Evolutionary conservation across 495 filamentous ascomycete genomes (phyloP).

Genomic region (Tuber magnatum): DNA sequence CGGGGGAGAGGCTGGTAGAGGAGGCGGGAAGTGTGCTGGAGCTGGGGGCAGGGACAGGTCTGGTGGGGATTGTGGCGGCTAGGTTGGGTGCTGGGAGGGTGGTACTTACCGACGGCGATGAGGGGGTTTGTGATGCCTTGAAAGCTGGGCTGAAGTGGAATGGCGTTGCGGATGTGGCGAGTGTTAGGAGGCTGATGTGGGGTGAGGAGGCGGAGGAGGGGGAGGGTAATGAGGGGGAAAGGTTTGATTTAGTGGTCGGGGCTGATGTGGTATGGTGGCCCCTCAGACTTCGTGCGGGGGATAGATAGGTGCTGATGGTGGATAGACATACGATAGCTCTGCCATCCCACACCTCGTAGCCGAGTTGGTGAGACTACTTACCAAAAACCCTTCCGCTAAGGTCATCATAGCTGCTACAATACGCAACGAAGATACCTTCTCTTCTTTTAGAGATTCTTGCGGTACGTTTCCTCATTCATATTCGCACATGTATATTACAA

Average conservation of each 20-base stretch:
- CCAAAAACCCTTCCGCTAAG: slow-evolving; percentile 45
- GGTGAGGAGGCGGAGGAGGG: slow-evolving; percentile 14
- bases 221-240: slow-evolving; percentile 9
- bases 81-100: slow-evolving; percentile 59
- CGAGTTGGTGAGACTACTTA: slow-evolving; percentile 53
- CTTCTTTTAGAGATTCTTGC: slow-evolving; percentile 52
- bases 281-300: slow-evolving; percentile 7
- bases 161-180: slow-evolving; percentile 31
- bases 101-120: slow-evolving; percentile 74
- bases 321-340: slow-evolving; percentile 59
- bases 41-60: slow-evolving; percentile 80
- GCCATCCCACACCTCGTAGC: slow-evolving; percentile 53
- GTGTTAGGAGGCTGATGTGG: slow-evolving; percentile 26
- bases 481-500: not conserved
- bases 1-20: slow-evolving; percentile 47
- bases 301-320: not conserved
- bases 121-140: slow-evolving; percentile 47
- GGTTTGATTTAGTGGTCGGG: slow-evolving; percentile 49
- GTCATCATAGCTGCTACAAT: slow-evolving; percentile 57
- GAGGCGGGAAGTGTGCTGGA: slow-evolving; percentile 59
- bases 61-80: slow-evolving; percentile 73
- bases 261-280: slow-evolving; percentile 47
- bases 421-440: slow-evolving; percentile 58
- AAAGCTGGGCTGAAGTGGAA: slow-evolving; percentile 36
- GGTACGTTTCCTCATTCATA: slow-evolving; percentile 45